Evolutionary conservation across 495 filamentous ascomycete genomes (phyloP).

Genomic region (Talaromyces ruber): DNA sequence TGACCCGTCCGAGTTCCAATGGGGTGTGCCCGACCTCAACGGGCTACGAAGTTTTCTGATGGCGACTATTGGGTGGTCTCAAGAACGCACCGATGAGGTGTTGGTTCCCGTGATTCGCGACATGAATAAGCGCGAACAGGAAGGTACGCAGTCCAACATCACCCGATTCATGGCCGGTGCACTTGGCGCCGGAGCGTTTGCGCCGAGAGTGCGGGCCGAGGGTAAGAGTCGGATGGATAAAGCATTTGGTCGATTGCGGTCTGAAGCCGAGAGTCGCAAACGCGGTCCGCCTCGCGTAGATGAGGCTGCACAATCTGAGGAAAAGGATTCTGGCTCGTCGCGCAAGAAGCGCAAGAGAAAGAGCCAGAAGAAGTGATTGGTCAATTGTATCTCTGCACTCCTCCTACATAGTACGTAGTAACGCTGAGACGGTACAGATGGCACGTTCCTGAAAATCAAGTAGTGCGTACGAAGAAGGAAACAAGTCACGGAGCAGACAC

Average conservation of each 20-base stretch:
- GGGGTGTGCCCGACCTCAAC: slow-evolving; percentile 91
- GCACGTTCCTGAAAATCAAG: neutral
- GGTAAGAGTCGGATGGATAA: slow-evolving; percentile 74
- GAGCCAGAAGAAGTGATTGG: neutral
- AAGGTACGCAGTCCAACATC: slow-evolving; percentile 94
- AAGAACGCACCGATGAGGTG: slow-evolving; percentile 87
- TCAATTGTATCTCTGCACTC: neutral
- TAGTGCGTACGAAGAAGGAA: neutral
- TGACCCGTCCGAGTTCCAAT: slow-evolving; percentile 72
- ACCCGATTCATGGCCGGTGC: slow-evolving; percentile 73
- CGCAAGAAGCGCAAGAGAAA: neutral
- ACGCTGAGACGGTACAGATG: neutral
- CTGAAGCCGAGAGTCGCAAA: slow-evolving; percentile 34
- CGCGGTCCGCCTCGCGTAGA: neutral
- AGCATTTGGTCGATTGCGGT: slow-evolving; percentile 61
- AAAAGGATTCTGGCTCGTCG: neutral
- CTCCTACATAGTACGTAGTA: neutral
- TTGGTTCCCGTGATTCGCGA: slow-evolving; percentile 89
- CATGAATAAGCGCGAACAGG: slow-evolving; percentile 77
- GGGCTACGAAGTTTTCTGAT: slow-evolving; percentile 79
- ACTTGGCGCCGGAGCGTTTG: slow-evolving; percentile 65
- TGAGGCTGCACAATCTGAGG: neutral
- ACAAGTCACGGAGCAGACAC: neutral
- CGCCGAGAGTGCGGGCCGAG: slow-evolving; percentile 54
- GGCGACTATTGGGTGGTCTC: slow-evolving; percentile 86